Evolutionary conservation across 106 monocot genomes (phyloP), one percentile per base, ranked within the genome.

Genomic region (Allium fistulosum): DNA sequence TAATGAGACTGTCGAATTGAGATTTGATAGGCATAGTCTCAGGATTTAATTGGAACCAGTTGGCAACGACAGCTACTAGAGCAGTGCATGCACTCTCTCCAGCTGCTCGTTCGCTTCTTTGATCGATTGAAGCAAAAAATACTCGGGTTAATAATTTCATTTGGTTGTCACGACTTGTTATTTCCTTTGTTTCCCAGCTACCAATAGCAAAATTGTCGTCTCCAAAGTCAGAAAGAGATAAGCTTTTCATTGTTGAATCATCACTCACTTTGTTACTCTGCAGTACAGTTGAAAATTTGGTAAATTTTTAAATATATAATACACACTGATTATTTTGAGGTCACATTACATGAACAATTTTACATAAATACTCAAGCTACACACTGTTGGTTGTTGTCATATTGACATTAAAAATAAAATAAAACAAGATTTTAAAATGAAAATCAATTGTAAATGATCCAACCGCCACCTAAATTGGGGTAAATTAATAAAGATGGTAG

Each of bases 21-120:
- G 87, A 97, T 74, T 80, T 83, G 59, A 97, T 71, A 17, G 89
- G 97, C 81, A 92, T 85, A 4, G 68, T 50, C 15, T 75, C 66
- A 0, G 4, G 65, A 69, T 92, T 89, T 17, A 18, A 53, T 59
- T 88, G 84, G 57, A 97, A 85, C 97, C 97, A 97, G 70, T 92
- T 84, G 0, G 97, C 92, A 60, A 97, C 81, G 12, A 89, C 84
- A 11, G 86, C 92, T 15, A 88, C 92, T 47, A 97, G 92, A 51
- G 82, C 87, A 9, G 97, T 86, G 76, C 97, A 97, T 48, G 97
- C 97, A 63, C 97, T 90, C 75, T 87, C 91, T 10, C 97, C 97
- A 16, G 86, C 82, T 47, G 92, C 97, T 49, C 84, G 83, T 64
- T 92, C 92, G 22, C 84, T 92, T 48, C 92, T 74, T 57, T 97